phyloP scores from a whole-genome alignment of 345 rosid species.

The Melaleuca alternifolia region DNA sequence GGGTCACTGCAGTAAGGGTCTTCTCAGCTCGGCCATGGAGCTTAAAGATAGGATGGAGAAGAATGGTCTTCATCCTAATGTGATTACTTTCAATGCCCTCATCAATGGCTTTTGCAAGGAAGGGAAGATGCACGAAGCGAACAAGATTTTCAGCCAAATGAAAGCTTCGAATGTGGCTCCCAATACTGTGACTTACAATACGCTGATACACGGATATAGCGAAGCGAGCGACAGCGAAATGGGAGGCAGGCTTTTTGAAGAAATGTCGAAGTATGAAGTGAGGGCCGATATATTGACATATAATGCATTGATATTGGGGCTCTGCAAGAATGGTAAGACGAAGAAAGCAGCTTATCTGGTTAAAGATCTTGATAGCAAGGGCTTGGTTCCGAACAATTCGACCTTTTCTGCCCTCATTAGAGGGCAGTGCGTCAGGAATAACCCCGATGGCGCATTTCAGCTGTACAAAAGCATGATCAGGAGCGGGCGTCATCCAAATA shows the following conservation, averaged over 20 bases:
- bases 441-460: slow-evolving; percentile 60
- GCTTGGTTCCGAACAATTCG: slow-evolving; percentile 61
- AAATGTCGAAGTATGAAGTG: slow-evolving; percentile 47
- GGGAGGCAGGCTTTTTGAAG: slow-evolving; percentile 50
- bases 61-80: slow-evolving; percentile 41
- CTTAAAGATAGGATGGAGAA: slow-evolving; percentile 48
- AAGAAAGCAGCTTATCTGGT: slow-evolving; percentile 78
- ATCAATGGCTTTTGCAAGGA: slow-evolving; percentile 59
- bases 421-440: slow-evolving; percentile 67
- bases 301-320: slow-evolving; percentile 69
- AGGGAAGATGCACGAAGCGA: slow-evolving; percentile 52
- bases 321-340: slow-evolving; percentile 83
- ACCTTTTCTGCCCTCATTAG: slow-evolving; percentile 68
- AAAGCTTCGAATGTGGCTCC: slow-evolving; percentile 46
- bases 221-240: slow-evolving; percentile 41
- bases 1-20: slow-evolving; percentile 56
- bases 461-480: slow-evolving; percentile 63
- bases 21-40: slow-evolving; percentile 50
- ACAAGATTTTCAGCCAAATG: slow-evolving; percentile 50
- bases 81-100: slow-evolving; percentile 57
- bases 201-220: slow-evolving; percentile 63
- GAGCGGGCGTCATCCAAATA: slow-evolving; percentile 54
- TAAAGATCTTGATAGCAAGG: slow-evolving; percentile 60
- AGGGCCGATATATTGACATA: slow-evolving; percentile 65
- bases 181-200: slow-evolving; percentile 59